Base-by-base conservation (phyloP, 2,329 filamentous ascomycete genomes). In the Orbilia blumenaviensis region DNA sequence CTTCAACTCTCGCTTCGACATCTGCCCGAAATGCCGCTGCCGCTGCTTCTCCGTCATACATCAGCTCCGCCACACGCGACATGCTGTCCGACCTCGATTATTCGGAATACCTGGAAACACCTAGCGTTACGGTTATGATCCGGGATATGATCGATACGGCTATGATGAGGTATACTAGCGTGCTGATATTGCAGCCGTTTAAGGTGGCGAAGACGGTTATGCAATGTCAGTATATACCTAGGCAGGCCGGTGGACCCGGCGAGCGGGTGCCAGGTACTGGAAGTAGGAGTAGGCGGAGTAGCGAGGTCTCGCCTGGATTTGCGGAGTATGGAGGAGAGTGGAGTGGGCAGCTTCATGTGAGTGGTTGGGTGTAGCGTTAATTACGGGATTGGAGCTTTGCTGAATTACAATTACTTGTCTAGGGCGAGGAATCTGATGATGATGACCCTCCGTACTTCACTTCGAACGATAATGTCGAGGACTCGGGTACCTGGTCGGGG, bases 121-220 rank as follows among this genome's bases (percentile, higher is more conserved):
- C 91, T 0, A 92, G 92, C 0, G 87, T 89, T 27, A 86, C 93
- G 9, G 90, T 92, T 79, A 91, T 91, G 78, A 86, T 91, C 46
- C 92, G 91, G 81, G 90, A 91, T 78, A 84, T 96, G 76, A 81
- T 97, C 54, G 93, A 98, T 82, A 90, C 94, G 82, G 88, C 95
- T 78, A 82, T 96, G 83, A 96, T 94, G 90, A 94, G 95, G 82
- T 99, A 99, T 84, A 91, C 90, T 12, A 93, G 91, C 71, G 90
- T 97, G 23, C 83, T 98, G 81, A 90, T 97, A 82, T 91, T 93
- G 64, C 95, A 99, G 84, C 95, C 95, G 12, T 98, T 99, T 83
- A 95, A 98, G 85, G 94, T 97, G 71, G 93, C 94, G 81, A 98
- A 97, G 87, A 95, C 91, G 12, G 88, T 98, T 67, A 84, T 99